Conservation (phyloP, 2,329 filamentous ascomycete species). For the Xylaria multiplex region DNA sequence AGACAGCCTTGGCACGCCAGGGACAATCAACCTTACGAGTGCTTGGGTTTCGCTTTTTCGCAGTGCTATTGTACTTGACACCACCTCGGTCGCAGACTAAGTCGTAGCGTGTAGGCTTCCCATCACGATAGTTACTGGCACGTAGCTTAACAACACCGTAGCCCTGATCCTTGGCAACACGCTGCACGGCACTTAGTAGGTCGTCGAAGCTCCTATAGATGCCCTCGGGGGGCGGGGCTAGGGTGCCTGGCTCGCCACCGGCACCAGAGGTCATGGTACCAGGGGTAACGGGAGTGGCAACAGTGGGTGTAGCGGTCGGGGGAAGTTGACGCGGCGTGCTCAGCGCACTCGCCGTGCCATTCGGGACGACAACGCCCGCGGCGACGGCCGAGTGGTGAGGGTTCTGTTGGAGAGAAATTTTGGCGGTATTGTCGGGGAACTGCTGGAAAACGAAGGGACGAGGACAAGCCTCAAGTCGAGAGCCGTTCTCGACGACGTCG, state of each 20-base stretch:
- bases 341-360: slow-evolving; percentile 46
- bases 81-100: slow-evolving; percentile 71
- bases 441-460: slow-evolving; percentile 41
- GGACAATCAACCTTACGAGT: slow-evolving; percentile 73
- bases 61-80: slow-evolving; percentile 72
- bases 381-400: slow-evolving; percentile 50
- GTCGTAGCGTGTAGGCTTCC: slow-evolving; percentile 70
- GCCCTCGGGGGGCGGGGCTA: slow-evolving; percentile 67
- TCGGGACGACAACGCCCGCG: slow-evolving; percentile 45
- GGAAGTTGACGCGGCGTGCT: slow-evolving; percentile 46
- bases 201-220: slow-evolving; percentile 70
- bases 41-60: slow-evolving; percentile 71
- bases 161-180: slow-evolving; percentile 69
- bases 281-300: slow-evolving; percentile 42
- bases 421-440: slow-evolving; percentile 46
- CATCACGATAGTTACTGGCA: slow-evolving; percentile 71
- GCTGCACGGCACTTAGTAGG: slow-evolving; percentile 66
- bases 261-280: slow-evolving; percentile 40
- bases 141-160: slow-evolving; percentile 71
- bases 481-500: slow-evolving; percentile 37
- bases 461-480: slow-evolving; percentile 35
- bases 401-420: slow-evolving; percentile 50
- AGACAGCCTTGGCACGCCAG: slow-evolving; percentile 71
- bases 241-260: slow-evolving; percentile 45
- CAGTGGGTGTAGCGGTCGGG: slow-evolving; percentile 35